Percentiles rank a stretch among this genome's conserved stretches.
Conservation (phyloP, 2,329 filamentous ascomycete genomes). For the Verticillium longisporum region DNA sequence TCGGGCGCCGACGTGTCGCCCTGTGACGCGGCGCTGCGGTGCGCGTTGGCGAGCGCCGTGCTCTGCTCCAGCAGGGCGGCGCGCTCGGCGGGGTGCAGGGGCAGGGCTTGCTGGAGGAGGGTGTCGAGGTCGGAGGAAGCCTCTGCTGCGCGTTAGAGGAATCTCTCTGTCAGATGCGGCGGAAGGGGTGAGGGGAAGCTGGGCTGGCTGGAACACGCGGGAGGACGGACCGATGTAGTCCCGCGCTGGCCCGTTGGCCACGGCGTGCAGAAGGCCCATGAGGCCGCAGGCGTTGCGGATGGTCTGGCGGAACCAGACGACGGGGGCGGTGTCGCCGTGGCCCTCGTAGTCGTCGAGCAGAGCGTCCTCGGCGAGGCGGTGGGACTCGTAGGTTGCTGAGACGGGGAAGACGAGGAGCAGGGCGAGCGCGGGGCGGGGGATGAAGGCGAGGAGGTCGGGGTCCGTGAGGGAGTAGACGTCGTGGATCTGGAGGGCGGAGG, state of each 20-base stretch:
- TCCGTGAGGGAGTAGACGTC: slow-evolving; percentile 92
- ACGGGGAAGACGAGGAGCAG: slow-evolving; percentile 90
- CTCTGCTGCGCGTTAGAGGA: slow-evolving; percentile 21
- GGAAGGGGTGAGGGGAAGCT: too few relatives aligned
- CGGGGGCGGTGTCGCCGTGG: slow-evolving; percentile 62
- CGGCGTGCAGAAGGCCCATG: slow-evolving; percentile 80
- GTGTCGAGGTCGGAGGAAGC: slow-evolving; percentile 50
- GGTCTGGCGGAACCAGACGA: slow-evolving; percentile 92
- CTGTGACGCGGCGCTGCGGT: slow-evolving; percentile 66
- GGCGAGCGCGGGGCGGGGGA: slow-evolving; percentile 82
- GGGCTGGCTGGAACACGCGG: neutral
- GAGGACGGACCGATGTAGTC: slow-evolving; percentile 46
- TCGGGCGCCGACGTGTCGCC: slow-evolving; percentile 76
- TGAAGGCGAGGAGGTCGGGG: slow-evolving; percentile 73
- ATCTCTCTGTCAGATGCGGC: neutral
- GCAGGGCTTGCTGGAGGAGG: slow-evolving; percentile 64
- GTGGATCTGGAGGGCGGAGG: slow-evolving; percentile 69
- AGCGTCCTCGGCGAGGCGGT: slow-evolving; percentile 68
- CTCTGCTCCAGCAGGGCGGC: slow-evolving; percentile 73
- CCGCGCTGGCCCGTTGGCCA: slow-evolving; percentile 67
- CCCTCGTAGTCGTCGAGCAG: slow-evolving; percentile 57
- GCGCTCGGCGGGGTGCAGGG: slow-evolving; percentile 58
- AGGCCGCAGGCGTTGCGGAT: slow-evolving; percentile 90
- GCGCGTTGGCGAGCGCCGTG: slow-evolving; percentile 67
- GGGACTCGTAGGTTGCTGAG: slow-evolving; percentile 69